Base-by-base conservation (phyloP, 192 early-diverging fungal species). In the Coemansia sp. region DNA sequence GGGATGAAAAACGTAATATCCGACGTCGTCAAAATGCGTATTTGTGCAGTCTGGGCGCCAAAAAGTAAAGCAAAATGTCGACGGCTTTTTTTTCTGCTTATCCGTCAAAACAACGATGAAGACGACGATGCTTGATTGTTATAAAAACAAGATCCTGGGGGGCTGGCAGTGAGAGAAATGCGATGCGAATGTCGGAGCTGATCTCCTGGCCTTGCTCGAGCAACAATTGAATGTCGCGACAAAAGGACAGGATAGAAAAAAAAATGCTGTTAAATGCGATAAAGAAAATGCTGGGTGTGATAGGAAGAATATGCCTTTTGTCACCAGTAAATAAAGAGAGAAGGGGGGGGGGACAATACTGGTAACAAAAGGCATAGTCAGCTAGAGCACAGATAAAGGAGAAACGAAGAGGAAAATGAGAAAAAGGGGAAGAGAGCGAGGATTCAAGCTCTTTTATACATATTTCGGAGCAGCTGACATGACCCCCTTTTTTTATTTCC, bases 1-100 rank as follows among this genome's bases (percentile, higher is more conserved):
- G 20, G n/a, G 56, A 10, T 19, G 17, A 19, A 10, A 32, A 31
- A 6, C 51, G 25, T 35, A 54, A 54, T 54, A 35, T 58, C 56
- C 35, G 56, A 58, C 56, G 35, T 58, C 56, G 56, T 37, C 56
- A 58, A 12, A 58, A 35, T 2, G 35, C 35, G 35, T 38, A 54
- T 54, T 54, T 54, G 51, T 54, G 51, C 51, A 54, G 17, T 54
- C 51, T 54, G 51, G 15, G 51, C 51, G 29, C 15, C 51, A 31
- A 54, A 53, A 54, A n/a, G n/a, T 15, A 10, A 31, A 54, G 29
- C 51, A 17, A 54, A 54, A 4, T 54, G 51, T 29, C 51, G 51
- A 54, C 51, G 51, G 51, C 29, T 54, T 35, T 35, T 35, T 35
- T 35, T 2, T 35, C 7, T 2, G 32, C 7, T 31, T 17, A 14